Evolutionary conservation across 495 filamentous ascomycete genomes (phyloP).

Genomic region (Penicillium herquei): DNA sequence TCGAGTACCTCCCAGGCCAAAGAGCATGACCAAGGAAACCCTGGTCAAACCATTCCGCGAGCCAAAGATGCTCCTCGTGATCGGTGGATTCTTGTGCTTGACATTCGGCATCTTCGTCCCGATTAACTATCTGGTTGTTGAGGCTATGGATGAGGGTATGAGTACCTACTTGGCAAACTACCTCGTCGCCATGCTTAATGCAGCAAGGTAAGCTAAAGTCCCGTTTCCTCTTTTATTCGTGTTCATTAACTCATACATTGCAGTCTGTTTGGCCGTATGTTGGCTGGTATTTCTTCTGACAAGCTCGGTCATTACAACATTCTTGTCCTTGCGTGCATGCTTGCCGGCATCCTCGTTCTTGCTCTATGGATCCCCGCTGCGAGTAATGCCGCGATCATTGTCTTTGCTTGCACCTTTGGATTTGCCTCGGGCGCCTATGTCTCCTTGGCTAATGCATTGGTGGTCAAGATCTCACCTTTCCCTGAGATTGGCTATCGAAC

Average conservation of each 20-base stretch:
- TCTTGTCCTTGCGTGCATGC: slow-evolving; percentile 19
- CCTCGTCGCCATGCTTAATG: slow-evolving; percentile 68
- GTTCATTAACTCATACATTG: background rate
- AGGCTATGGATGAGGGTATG: slow-evolving; percentile 57
- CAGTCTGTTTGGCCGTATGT: slow-evolving; percentile 26
- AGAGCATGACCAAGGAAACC: slow-evolving; percentile 42
- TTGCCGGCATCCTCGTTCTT: slow-evolving; percentile 26
- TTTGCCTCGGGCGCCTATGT: slow-evolving; percentile 34
- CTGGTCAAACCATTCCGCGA: slow-evolving; percentile 58
- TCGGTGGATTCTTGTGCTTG: slow-evolving; percentile 54
- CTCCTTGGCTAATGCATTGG: slow-evolving; percentile 22
- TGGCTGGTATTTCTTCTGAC: slow-evolving; percentile 22
- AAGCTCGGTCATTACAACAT: slow-evolving; percentile 29
- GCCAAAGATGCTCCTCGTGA: slow-evolving; percentile 46
- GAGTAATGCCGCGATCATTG: slow-evolving; percentile 22
- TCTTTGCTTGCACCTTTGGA: slow-evolving; percentile 27
- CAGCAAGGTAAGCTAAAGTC: slow-evolving; percentile 43
- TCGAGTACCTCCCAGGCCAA: slow-evolving; percentile 19
- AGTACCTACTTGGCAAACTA: slow-evolving; percentile 52
- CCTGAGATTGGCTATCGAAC: slow-evolving; percentile 26
- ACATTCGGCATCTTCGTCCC: slow-evolving; percentile 70
- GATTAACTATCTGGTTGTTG: slow-evolving; percentile 62
- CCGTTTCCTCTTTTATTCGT: background rate
- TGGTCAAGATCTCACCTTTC: slow-evolving; percentile 27
- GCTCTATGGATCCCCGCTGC: slow-evolving; percentile 28